Conservation (phyloP, 495 filamentous ascomycete genomes). For the Penicillium flavigenum region DNA sequence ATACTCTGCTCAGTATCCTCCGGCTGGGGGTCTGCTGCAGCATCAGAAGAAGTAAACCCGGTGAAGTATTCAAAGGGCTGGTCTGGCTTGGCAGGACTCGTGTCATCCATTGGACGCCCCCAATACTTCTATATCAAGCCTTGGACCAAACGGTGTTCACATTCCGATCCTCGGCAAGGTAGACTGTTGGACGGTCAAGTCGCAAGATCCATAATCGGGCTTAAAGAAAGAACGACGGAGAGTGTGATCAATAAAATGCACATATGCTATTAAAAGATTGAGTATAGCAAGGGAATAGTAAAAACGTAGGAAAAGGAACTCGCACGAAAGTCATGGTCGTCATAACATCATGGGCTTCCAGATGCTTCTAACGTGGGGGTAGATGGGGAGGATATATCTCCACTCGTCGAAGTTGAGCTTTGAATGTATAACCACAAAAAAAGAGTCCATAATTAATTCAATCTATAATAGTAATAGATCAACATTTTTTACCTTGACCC, state of each 20-base stretch:
- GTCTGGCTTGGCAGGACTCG: neutral
- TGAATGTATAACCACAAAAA: neutral
- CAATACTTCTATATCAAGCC: neutral
- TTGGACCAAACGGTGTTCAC: neutral
- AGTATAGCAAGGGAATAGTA: neutral
- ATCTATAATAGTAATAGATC: neutral
- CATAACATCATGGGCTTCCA: constrained; percentile 23
- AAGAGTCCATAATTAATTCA: neutral
- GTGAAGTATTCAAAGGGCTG: neutral
- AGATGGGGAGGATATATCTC: neutral
- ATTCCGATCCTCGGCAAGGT: neutral
- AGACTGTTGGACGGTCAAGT: neutral
- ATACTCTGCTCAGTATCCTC: constrained; percentile 20
- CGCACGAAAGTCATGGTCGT: neutral
- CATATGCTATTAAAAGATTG: neutral
- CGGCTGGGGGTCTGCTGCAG: neutral
- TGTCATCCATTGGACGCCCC: constrained; percentile 8
- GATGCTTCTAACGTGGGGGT: constrained; percentile 29
- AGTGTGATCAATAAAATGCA: neutral
- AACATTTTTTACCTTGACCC: neutral
- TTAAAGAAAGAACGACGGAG: neutral
- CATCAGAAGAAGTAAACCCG: neutral
- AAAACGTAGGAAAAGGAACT: constrained; percentile 2
- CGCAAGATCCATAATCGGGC: neutral
- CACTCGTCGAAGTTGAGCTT: neutral